Base-by-base conservation (phyloP, 352 stramenopile species). In the Thraustochytrium sp. region DNA sequence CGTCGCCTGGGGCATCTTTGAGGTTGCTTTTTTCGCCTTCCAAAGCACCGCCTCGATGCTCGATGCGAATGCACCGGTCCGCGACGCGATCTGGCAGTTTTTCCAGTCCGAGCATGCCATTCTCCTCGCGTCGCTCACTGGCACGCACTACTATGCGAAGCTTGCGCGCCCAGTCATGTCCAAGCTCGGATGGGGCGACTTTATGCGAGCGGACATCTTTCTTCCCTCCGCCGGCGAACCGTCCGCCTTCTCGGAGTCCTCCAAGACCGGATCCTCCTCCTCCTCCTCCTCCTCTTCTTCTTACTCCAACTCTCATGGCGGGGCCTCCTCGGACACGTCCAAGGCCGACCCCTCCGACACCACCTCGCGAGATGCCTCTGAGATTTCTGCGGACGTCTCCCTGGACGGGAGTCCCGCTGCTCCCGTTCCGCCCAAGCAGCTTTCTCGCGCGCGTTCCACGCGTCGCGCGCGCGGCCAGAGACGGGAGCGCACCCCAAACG, bases 151-250 rank as follows among this genome's bases (percentile, higher is more conserved):
- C 53, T 80, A 65, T 26, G 31, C 13, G 1, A 9, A 4, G 31
- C 53, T 80, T 5, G 26, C 42, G 2, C 21, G 2, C 44, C 2
- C 2, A 0, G 68, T 80, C 9, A 18, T 2, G 1, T 0, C 1
- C 2, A 80, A 80, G 31, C 76, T 55, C 76, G 68, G 46, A 5
- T 80, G 68, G 68, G 44, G 68, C 37, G 26, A 13, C 23, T 4
- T 80, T 29, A 75, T 80, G 1, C 38, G 46, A 68, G n/a, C 59
- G 13, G 59, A 55, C 48, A 55, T 55, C 48, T 55, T 55, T 55
- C 48, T n/a, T 18, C 48, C 48, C n/a, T 55, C 48, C 16, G 48
- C 16, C 48, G 18, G 16, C 18, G 18, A 18, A 55, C 48, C 48
- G 18, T 55, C 48, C n/a, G 48, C n/a, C 16, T 18, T n/a, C 16